These are phyloP conservation scores for Fusarium sarcochroum DNA, from an alignment of 2,329 filamentous ascomycete genomes.

Conservation along the genomic window DNA sequence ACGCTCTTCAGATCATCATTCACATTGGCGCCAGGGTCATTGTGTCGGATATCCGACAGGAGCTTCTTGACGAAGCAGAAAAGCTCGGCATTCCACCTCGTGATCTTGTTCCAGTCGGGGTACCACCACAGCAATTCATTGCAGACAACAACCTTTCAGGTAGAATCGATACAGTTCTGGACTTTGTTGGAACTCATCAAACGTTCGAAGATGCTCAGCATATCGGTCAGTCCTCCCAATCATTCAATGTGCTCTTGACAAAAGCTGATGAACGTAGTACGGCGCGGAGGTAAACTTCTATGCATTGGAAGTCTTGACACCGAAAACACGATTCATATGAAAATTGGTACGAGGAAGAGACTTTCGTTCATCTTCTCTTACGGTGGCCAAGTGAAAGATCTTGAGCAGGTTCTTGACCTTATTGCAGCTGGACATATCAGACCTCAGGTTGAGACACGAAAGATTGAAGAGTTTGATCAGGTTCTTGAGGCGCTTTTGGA, in stretches of 20 bases:
- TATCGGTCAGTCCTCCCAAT: slow-evolving; percentile 15
- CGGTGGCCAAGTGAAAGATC: slow-evolving; percentile 57
- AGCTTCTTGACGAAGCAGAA: slow-evolving; percentile 31
- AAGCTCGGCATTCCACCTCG: slow-evolving; percentile 14
- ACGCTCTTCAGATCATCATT: slow-evolving; percentile 36
- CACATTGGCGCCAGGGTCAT: slow-evolving; percentile 36
- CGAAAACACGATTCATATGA: slow-evolving; percentile 60
- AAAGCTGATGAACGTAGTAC: slow-evolving; percentile 1
- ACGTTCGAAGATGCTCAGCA: slow-evolving; percentile 45
- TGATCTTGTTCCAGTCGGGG: slow-evolving; percentile 34
- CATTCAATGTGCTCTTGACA: neutral
- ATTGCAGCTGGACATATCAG: slow-evolving; percentile 25
- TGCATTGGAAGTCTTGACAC: slow-evolving; percentile 58
- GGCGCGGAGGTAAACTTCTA: slow-evolving; percentile 52
- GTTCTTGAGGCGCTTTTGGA: slow-evolving; percentile 15
- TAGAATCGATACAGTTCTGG: slow-evolving; percentile 35
- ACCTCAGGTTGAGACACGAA: slow-evolving; percentile 30
- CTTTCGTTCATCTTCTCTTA: slow-evolving; percentile 60
- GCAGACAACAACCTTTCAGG: slow-evolving; percentile 4
- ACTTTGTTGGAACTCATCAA: slow-evolving; percentile 43
- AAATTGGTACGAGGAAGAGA: slow-evolving; percentile 59
- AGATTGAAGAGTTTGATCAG: slow-evolving; percentile 28
- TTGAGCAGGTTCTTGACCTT: slow-evolving; percentile 52
- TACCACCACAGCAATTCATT: slow-evolving; percentile 27
- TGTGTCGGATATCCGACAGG: slow-evolving; percentile 38